Evolutionary conservation across 1,139 yeast species (phyloP).

Genomic region (Scheffersomyces lignicola): DNA sequence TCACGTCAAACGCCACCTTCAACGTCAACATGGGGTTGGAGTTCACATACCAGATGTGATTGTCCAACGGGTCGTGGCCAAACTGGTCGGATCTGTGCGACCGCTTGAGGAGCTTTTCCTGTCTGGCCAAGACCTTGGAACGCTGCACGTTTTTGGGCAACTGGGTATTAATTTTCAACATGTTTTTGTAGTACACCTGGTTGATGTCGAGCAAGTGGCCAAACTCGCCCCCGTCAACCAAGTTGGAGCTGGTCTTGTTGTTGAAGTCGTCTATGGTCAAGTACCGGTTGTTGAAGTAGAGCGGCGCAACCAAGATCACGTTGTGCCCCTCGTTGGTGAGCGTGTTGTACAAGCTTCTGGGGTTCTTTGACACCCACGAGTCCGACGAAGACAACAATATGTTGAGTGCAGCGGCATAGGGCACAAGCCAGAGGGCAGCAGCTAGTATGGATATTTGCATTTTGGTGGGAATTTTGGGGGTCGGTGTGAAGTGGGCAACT

Average conservation of each 20-base stretch:
- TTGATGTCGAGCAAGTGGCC: constrained; percentile 34
- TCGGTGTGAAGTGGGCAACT: too few relatives aligned
- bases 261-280: neutral
- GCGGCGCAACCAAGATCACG: constrained; percentile 35
- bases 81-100: constrained; percentile 16
- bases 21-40: constrained; percentile 31
- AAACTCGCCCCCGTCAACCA: constrained; percentile 34
- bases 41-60: constrained; percentile 41
- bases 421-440: neutral
- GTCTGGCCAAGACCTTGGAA: constrained; percentile 11
- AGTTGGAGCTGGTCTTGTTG: neutral
- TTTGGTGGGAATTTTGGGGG: too few relatives aligned
- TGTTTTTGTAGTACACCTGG: constrained; percentile 29
- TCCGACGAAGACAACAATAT: constrained; percentile 36
- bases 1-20: constrained; percentile 31
- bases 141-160: too few relatives aligned
- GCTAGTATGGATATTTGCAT: too few relatives aligned
- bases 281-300: constrained; percentile 17
- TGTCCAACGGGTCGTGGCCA: constrained; percentile 38
- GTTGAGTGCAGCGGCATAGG: constrained; percentile 18
- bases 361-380: constrained; percentile 42
- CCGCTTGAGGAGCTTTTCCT: constrained; percentile 22
- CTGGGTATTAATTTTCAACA: constrained; percentile 15
- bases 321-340: constrained; percentile 27
- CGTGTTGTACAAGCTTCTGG: constrained; percentile 27